phyloP scores from a whole-genome alignment of 306 rosid genomes.

The Malus asiatica region DNA sequence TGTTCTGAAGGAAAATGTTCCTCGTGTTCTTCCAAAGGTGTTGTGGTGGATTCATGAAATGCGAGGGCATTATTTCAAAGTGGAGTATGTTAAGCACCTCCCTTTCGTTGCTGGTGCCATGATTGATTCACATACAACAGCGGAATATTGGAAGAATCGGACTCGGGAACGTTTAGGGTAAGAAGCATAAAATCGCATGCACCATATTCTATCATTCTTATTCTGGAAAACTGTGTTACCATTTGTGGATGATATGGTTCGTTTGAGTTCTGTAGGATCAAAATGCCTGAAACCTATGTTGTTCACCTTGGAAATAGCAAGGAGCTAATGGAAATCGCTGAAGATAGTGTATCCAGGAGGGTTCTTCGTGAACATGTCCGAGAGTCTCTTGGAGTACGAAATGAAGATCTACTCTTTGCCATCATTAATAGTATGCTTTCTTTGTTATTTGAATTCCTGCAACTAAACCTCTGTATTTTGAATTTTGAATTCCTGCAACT shows the following conservation, averaged over 20 bases:
- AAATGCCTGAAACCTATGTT: constrained; percentile 82
- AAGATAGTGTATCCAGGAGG: constrained; percentile 74
- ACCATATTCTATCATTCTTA: background rate
- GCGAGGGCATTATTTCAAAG: constrained; percentile 96
- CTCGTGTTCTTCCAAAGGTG: constrained; percentile 79
- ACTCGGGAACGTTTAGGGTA: constrained; percentile 76
- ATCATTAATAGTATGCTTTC: constrained; percentile 77
- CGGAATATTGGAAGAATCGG: constrained; percentile 87
- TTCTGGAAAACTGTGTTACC: background rate
- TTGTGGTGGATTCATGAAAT: constrained; percentile 99
- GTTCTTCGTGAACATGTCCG: constrained; percentile 90
- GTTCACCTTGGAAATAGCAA: constrained; percentile 99
- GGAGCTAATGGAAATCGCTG: constrained; percentile 93
- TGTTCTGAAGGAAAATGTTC: constrained; percentile 69
- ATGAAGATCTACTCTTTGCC: constrained; percentile 85
- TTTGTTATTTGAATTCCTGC: background rate
- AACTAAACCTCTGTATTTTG: background rate
- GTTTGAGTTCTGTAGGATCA: constrained; percentile 42
- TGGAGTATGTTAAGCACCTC: constrained; percentile 97
- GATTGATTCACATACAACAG: constrained; percentile 91
- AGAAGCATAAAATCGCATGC: background rate
- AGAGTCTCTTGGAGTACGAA: constrained; percentile 81
- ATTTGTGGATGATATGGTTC: background rate
- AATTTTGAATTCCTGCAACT: background rate
- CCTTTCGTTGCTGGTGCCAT: constrained; percentile 98